Percentiles rank a stretch among this genome's conserved stretches.
These are phyloP conservation scores for Aureobasidium sp. DNA, from an alignment of 2,329 filamentous ascomycete genomes.

Conservation along the genomic window DNA sequence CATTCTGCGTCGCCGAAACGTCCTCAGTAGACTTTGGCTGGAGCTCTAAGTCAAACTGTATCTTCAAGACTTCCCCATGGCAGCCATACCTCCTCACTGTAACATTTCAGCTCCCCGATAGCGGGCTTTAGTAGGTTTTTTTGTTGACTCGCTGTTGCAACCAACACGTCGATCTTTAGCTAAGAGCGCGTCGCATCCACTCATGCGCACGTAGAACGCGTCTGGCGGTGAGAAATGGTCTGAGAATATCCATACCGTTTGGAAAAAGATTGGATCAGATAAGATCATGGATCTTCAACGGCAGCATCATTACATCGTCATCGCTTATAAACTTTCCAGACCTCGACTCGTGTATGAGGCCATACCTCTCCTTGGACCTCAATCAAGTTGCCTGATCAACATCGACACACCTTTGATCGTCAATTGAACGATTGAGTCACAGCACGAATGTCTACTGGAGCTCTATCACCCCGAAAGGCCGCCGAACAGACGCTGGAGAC, in stretches of 20 bases:
- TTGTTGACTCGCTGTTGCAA: neutral
- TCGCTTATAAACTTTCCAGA: neutral
- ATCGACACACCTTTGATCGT: too few species aligned
- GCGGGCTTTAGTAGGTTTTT: neutral
- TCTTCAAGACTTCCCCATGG: too few species aligned
- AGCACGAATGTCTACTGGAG: conserved; percentile 17
- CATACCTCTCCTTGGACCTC: neutral
- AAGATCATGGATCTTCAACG: neutral
- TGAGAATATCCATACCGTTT: neutral
- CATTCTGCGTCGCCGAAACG: neutral
- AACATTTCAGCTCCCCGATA: neutral
- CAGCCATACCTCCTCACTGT: too few species aligned
- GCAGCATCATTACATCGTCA: neutral
- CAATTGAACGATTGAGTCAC: neutral
- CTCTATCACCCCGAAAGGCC: conserved; percentile 17
- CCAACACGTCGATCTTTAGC: neutral
- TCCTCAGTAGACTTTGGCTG: too few species aligned
- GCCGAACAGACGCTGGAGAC: conserved; percentile 17
- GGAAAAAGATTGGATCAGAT: neutral
- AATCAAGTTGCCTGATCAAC: neutral
- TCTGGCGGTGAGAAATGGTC: conserved; percentile 1
- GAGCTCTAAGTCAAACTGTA: too few species aligned
- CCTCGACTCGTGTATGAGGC: neutral
- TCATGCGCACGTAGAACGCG: neutral
- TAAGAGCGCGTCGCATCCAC: neutral